Base-by-base conservation (phyloP, 139 green algal genomes). In the Micractinium conductrix region DNA sequence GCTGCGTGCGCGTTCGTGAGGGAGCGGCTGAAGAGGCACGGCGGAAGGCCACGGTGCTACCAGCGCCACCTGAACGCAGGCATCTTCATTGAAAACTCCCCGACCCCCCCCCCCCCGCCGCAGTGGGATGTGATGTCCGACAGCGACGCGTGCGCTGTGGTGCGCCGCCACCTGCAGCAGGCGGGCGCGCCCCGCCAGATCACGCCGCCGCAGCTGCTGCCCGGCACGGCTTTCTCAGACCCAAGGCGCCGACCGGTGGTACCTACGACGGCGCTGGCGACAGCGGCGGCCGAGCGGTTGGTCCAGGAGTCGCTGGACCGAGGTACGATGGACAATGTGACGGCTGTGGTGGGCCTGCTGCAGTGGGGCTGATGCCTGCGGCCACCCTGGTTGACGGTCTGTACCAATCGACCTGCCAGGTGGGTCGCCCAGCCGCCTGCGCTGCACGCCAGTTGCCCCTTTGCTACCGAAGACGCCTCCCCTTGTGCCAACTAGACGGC, bases 101-200 rank as follows among this genome's bases (percentile, higher is more conserved):
- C 60, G 17, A 17, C 35, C 8, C 50, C 37, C 33, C 12, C 19
- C 74, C 35, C 50, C 33, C 0, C 19, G 1, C 16, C 37, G 42
- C 81, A 86, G 74, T 94, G 91, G 91, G 91, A 94, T 58, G 91
- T 94, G 43, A 42, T 94, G 83, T 74, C 71, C 14, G 91, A 94
- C 67, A 76, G 90, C 62, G 79, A 93, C 65, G 91, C 91, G 24
- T 92, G 91, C 0, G 83, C 91, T 60, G 84, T 74, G 24, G 91
- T 84, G 85, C 35, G 37, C n/a, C 71, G 40, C 45, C 84, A 83
- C 43, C 78, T 85, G 84, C 58, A 74, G 69, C 78, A 80, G 60
- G 26, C 60, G 7, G 78, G 62, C 42, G 63, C 62, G 19, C 62
- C 78, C 30, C 62, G 78, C 28, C 78, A 74, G 62, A 74, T 83